Evolutionary conservation across 2,329 filamentous ascomycete species (phyloP).

Genomic region (Cladosporium austrohemisphaericum): DNA sequence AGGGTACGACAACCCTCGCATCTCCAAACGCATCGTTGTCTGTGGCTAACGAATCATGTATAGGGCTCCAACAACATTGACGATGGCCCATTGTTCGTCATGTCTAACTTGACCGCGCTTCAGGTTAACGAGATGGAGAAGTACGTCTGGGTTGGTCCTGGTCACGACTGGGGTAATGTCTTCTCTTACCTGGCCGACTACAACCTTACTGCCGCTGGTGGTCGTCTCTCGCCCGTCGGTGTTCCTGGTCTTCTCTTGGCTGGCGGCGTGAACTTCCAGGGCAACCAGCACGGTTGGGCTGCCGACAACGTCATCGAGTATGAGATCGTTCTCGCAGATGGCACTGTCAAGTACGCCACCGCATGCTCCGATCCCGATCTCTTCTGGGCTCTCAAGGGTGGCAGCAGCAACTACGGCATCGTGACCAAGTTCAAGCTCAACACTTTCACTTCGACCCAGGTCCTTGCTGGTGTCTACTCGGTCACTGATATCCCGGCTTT

Average conservation of each 20-base stretch:
- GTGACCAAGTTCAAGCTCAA: slow-evolving; percentile 31
- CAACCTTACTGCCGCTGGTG: slow-evolving; percentile 8
- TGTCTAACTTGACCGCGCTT: slow-evolving; percentile 11
- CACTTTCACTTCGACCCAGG: slow-evolving; percentile 10
- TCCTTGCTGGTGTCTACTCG: slow-evolving; percentile 13
- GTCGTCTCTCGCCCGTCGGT: slow-evolving; percentile 13
- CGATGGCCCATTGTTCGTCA: slow-evolving; percentile 11
- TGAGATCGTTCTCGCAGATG: slow-evolving; percentile 44
- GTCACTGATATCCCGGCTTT: slow-evolving; percentile 12
- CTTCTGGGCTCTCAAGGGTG: slow-evolving; percentile 47
- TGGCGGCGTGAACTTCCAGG: slow-evolving; percentile 50
- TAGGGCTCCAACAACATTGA: slow-evolving; percentile 15
- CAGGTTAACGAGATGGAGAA: slow-evolving; percentile 11
- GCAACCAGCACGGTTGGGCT: slow-evolving; percentile 46
- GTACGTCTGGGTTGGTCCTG: slow-evolving; percentile 10
- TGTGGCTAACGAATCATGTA: slow-evolving; percentile 4
- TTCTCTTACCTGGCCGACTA: slow-evolving; percentile 11
- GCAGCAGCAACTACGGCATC: slow-evolving; percentile 44
- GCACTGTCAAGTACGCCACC: slow-evolving; percentile 38
- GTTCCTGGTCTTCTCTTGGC: slow-evolving; percentile 22
- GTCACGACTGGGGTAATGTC: slow-evolving; percentile 12
- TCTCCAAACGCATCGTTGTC: background rate
- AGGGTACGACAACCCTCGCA: background rate
- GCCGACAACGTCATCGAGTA: slow-evolving; percentile 36
- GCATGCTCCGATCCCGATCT: slow-evolving; percentile 44